Evolutionary conservation across 768 basidiomycete species (phyloP), one percentile per base, ranked within the genome.

Genomic region (Cubamyces sp.): DNA sequence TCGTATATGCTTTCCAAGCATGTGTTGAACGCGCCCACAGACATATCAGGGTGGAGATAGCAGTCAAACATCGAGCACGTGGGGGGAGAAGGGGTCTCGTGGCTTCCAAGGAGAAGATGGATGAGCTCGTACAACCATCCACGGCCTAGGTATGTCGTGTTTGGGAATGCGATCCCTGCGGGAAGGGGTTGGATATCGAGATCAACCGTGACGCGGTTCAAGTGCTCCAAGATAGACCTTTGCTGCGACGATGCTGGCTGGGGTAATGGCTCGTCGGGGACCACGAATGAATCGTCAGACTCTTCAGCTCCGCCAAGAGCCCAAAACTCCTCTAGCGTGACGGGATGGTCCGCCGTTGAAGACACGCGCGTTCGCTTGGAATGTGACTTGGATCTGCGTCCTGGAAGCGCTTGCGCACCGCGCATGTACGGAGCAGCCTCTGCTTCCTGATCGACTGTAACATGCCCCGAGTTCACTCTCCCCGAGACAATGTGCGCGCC

Each of bases 41-140:
- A 72, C 64, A 83, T 82, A 15, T 74, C 70, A 0, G 80, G 74
- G 16, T 76, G 76, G 26, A 90, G 69, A 30, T 77, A 71, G 50
- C 83, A 76, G 43, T 79, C 81, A 30, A 75, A 75, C 30, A 78
- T 59, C 42, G 71, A 68, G 48, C 75, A 73, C 15, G 70, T 59
- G 1, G 64, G 65, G 3, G 81, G 81, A 12, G 70, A 54, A 14
- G 68, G 61, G 11, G 67, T 54, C 25, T 75, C 71, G 5, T 66
- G 60, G 7, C 62, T 58, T 30, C 73, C 69, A 21, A 73, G 70
- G 19, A 80, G 62, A 53, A 79, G 53, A n/a, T 77, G 68, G 50
- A 86, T 61, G 16, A 92, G 78, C 23, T 88, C 83, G 58, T 79
- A 71, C 18, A 94, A 81, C 68, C 81, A 77, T 0, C 90, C 88